Evolutionary conservation across 23 red algal species (phyloP).

Genomic region (Cyanidioschyzon merolae): DNA sequence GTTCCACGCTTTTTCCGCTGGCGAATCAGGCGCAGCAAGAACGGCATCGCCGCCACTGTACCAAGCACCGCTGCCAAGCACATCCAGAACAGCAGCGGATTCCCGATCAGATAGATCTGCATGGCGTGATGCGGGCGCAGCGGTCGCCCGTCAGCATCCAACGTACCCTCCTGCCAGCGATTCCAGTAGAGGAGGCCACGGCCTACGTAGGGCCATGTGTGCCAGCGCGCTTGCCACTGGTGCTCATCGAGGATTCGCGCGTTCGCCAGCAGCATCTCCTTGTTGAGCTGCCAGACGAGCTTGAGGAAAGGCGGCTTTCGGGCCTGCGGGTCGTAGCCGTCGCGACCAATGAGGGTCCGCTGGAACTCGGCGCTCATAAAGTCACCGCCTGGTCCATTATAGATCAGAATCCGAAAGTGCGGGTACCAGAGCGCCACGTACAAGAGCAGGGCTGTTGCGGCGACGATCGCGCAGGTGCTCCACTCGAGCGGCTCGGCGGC

Average conservation of each 20-base stretch:
- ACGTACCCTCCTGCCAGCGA: slow-evolving; percentile 16
- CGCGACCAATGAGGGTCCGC: slow-evolving; percentile 49
- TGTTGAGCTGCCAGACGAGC: slow-evolving; percentile 72
- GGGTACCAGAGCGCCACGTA: slow-evolving; percentile 67
- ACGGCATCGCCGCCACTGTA: slow-evolving; percentile 1
- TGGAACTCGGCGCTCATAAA: slow-evolving; percentile 74
- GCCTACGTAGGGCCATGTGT: slow-evolving; percentile 67
- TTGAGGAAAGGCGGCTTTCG: slow-evolving; percentile 28
- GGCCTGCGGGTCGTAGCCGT: slow-evolving; percentile 50
- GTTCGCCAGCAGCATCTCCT: slow-evolving; percentile 82
- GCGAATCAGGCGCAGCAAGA: slow-evolving; percentile 21
- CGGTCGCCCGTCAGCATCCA: slow-evolving; percentile 25
- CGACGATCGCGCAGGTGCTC: slow-evolving; percentile 47
- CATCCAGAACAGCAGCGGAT: slow-evolving; percentile 44
- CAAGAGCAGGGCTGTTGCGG: slow-evolving; percentile 30
- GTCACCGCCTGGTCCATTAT: slow-evolving; percentile 57
- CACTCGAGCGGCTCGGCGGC: slow-evolving; percentile 36
- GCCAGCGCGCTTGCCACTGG: slow-evolving; percentile 78
- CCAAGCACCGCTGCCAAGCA: background rate
- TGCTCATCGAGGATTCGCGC: slow-evolving; percentile 55
- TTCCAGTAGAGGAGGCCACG: slow-evolving; percentile 81
- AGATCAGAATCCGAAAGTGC: slow-evolving; percentile 65
- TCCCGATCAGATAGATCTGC: slow-evolving; percentile 77
- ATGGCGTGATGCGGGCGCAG: slow-evolving; percentile 18
- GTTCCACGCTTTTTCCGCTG: slow-evolving; percentile 2